phyloP scores from a whole-genome alignment of 2,329 filamentous ascomycete species.

The Colletotrichum truncatum region DNA sequence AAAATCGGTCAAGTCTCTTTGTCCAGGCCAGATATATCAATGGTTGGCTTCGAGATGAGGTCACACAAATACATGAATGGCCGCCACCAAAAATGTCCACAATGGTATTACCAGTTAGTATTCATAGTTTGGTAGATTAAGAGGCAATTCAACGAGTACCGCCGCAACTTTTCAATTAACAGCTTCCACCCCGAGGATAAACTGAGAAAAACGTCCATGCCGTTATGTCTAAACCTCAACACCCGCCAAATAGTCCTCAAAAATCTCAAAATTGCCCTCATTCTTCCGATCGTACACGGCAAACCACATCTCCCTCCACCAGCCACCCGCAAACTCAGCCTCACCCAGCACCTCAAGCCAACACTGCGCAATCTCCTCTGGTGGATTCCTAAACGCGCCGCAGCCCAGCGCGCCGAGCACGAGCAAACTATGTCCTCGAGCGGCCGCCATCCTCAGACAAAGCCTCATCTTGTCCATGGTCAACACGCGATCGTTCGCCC shows the following conservation, averaged over 20 bases:
- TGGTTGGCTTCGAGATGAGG: no score
- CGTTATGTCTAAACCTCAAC: constrained; percentile 37
- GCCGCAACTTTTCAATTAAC: no score
- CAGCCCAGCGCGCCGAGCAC: constrained; percentile 77
- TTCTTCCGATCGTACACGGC: constrained; percentile 61
- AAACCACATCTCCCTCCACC: constrained; percentile 73
- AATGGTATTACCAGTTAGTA: no score
- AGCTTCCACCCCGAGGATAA: no score
- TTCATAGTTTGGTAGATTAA: no score
- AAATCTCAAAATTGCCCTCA: constrained; percentile 60
- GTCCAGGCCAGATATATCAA: no score
- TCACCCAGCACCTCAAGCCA: constrained; percentile 71
- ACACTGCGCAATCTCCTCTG: constrained; percentile 67
- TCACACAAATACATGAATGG: no score
- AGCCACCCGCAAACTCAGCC: constrained; percentile 68
- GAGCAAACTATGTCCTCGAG: constrained; percentile 63
- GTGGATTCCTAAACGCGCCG: constrained; percentile 72
- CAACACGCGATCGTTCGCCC: constrained; percentile 54
- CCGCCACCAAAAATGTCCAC: no score
- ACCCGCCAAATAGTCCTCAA: constrained; percentile 54
- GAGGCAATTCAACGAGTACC: no score
- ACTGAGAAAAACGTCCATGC: no score
- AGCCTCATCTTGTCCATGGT: constrained; percentile 72
- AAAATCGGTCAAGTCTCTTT: no score
- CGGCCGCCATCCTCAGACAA: constrained; percentile 67